Evolutionary conservation across 768 basidiomycete species (phyloP).

Genomic region (Trametes coccinea): DNA sequence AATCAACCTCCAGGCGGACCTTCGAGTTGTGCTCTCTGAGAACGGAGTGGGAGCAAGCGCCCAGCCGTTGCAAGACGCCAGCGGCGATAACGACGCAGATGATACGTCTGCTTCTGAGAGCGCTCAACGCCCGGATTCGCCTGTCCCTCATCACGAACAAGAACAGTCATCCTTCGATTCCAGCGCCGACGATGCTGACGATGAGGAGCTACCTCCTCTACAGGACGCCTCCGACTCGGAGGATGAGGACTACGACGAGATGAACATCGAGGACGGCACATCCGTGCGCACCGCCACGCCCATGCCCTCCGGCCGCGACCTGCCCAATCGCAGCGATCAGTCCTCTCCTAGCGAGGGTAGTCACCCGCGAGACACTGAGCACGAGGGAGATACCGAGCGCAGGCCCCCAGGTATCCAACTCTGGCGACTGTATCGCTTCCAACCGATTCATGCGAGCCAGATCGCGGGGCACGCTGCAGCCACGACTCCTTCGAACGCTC

Average conservation of each 20-base stretch:
- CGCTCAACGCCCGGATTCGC: not conserved
- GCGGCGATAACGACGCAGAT: not conserved
- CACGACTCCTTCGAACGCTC: conserved; percentile 25
- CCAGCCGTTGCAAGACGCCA: not conserved
- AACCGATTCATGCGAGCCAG: conserved; percentile 50
- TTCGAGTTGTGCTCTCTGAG: conserved; percentile 61
- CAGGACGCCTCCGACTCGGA: conserved; percentile 40
- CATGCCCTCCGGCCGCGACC: conserved; percentile 23
- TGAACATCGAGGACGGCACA: conserved; percentile 25
- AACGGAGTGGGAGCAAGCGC: conserved; percentile 9
- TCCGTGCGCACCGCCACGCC: conserved; percentile 28
- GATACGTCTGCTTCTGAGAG: not conserved
- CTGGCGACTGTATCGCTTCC: conserved; percentile 86
- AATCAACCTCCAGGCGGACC: conserved; percentile 72
- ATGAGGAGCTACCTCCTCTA: conserved; percentile 35
- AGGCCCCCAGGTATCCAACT: conserved; percentile 61
- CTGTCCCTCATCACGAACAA: not conserved
- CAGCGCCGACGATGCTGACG: conserved; percentile 25
- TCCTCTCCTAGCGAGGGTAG: not conserved
- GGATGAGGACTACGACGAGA: conserved; percentile 32
- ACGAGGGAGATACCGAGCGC: conserved; percentile 35
- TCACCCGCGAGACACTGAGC: not conserved
- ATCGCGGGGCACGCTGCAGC: conserved; percentile 25
- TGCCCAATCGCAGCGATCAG: conserved; percentile 13
- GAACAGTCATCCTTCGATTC: not conserved